Evolutionary conservation across 768 basidiomycete genomes (phyloP), one percentile per base, ranked within the genome.

Genomic region (Tulasnella sp.): DNA sequence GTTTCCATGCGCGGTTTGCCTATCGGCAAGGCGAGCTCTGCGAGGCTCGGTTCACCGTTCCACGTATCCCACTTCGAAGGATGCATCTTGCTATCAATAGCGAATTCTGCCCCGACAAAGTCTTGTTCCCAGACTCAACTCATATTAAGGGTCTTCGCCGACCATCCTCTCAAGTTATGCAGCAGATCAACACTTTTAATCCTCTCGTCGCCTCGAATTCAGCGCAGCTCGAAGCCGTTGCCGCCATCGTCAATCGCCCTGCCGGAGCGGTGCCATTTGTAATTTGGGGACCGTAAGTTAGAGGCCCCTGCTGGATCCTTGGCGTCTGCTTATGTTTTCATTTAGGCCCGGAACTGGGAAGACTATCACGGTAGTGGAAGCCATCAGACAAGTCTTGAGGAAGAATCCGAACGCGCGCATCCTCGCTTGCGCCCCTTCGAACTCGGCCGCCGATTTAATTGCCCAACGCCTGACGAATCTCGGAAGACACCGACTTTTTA

Each of bases 391-490:
- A n/a, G 42, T 79, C 36, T 31, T 75, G n/a, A 2, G 14, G 8
- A 27, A 40, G 1, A 48, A 79, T 79, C 73, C 79, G 74, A 44
- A 38, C 72, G 72, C 73, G 3, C 79, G 79, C 10, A 58, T 79
- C 36, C 74, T 79, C 5, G 74, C 74, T n/a, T 79, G 79, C n/a
- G 79, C 79, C 19, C 79, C 79, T 9, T 75, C 73, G 14, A 79
- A 79, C 79, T 76, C 79, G 34, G 79, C 79, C 34, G 79, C 79
- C n/a, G 79, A 79, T 46, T 42, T 79, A 10, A 75, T 79, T 31
- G 74, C 79, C 8, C 48, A 62, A 48, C 79, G 79, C 27, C 79
- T 79, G 19, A 44, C 34, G 5, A 68, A 36, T 16, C 31, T 72
- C 12, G 72, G 73, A 48, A 36, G 24, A 10, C 34, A 76, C 38